A percentile compares a stretch with the other conserved stretches of the same genome.
These are phyloP conservation scores for Beverwykella pulmonaria DNA, from an alignment of 495 filamentous ascomycete genomes.

Conservation along the genomic window DNA sequence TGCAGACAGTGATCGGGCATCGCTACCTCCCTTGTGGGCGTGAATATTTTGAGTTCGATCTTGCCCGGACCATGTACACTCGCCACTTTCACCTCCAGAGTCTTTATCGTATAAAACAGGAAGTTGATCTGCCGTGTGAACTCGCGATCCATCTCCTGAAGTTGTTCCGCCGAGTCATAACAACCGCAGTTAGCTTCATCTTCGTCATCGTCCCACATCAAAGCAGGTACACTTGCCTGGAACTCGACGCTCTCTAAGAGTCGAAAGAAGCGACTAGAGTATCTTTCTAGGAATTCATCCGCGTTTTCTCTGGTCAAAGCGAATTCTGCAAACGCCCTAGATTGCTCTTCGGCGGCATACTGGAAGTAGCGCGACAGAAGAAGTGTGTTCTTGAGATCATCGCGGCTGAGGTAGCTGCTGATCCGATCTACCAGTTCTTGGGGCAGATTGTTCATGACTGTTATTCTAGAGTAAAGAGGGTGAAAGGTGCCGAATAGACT, in stretches of 20 bases:
- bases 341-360: background rate
- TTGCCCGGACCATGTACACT: background rate
- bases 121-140: constrained; percentile 9
- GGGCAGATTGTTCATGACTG: constrained; percentile 2
- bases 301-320: background rate
- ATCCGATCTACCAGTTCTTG: constrained; percentile 17
- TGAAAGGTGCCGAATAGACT: too few relatives aligned
- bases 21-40: background rate
- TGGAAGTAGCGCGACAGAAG: background rate
- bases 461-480: too few relatives aligned
- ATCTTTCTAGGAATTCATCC: background rate
- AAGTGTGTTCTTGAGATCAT: background rate
- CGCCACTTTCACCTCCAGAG: background rate
- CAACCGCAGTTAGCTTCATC: background rate
- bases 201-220: background rate
- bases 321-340: background rate
- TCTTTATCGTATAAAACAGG: constrained; percentile 4
- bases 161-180: background rate
- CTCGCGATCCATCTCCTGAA: background rate
- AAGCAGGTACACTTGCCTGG: background rate
- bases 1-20: background rate
- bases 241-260: background rate
- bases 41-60: constrained; percentile 2
- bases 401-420: background rate
- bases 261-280: background rate